phyloP scores from a whole-genome alignment of 169 alveolate genomes.

The Plasmodium malariae region DNA sequence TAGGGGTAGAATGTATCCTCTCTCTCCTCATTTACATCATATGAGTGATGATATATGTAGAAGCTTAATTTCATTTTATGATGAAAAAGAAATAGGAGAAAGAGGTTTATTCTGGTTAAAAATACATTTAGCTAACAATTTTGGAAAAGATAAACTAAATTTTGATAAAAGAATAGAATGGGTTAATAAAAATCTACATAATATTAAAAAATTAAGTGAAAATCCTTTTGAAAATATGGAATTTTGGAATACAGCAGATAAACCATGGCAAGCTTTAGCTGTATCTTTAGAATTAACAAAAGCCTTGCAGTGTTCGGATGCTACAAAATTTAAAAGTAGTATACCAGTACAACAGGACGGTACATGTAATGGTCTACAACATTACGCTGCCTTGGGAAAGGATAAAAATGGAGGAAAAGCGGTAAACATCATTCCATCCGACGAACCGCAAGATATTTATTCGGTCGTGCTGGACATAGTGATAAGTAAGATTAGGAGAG shows the following conservation, averaged over 20 bases:
- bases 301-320: slow-evolving; percentile 88
- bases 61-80: slow-evolving; percentile 94
- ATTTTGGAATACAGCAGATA: slow-evolving; percentile 92
- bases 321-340: slow-evolving; percentile 87
- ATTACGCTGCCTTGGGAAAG: slow-evolving; percentile 97
- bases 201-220: slow-evolving; percentile 82
- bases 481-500: slow-evolving; percentile 78
- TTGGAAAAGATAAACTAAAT: slow-evolving; percentile 94
- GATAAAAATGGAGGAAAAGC: slow-evolving; percentile 96
- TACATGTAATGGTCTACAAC: slow-evolving; percentile 97
- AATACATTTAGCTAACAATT: slow-evolving; percentile 93
- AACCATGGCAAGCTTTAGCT: slow-evolving; percentile 96
- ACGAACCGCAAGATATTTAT: slow-evolving; percentile 96
- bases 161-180: slow-evolving; percentile 89
- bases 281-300: slow-evolving; percentile 90
- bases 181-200: slow-evolving; percentile 86
- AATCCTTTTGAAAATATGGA: slow-evolving; percentile 90
- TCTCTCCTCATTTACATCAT: slow-evolving; percentile 96
- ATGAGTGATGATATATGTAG: slow-evolving; percentile 96
- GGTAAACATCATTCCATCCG: slow-evolving; percentile 94
- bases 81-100: slow-evolving; percentile 92
- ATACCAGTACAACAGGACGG: slow-evolving; percentile 98
- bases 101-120: slow-evolving; percentile 97
- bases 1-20: slow-evolving; percentile 97
- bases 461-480: slow-evolving; percentile 90